A percentile compares a stretch with the other conserved stretches of the same genome.
Conservation (phyloP, 805 yeast species). For the Wickerhamiella vanderwaltii region DNA sequence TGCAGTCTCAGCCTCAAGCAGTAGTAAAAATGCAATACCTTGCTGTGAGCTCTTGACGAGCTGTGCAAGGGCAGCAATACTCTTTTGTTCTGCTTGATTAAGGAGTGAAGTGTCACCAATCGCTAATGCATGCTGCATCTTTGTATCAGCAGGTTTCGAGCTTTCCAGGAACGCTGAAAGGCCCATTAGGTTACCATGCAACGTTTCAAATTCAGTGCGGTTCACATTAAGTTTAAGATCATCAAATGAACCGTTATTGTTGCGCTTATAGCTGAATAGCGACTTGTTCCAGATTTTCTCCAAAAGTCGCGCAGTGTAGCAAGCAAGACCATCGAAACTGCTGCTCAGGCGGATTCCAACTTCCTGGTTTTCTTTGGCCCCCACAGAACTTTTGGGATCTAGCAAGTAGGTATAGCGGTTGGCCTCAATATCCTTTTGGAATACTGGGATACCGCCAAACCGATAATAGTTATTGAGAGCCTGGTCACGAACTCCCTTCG, state of each 20-base stretch:
- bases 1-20: constrained; percentile 56
- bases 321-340: constrained; percentile 76
- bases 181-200: constrained; percentile 26
- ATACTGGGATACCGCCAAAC: constrained; percentile 23
- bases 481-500: constrained; percentile 31
- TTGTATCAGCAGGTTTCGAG: constrained; percentile 27
- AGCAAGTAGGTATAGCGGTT: constrained; percentile 13
- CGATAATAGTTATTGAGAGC: constrained; percentile 21
- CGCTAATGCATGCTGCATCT: constrained; percentile 20
- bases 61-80: constrained; percentile 64
- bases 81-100: constrained; percentile 79
- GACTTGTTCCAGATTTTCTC: constrained; percentile 67
- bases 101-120: constrained; percentile 19
- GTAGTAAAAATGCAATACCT: constrained; percentile 76
- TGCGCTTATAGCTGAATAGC: constrained; percentile 27
- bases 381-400: constrained; percentile 13
- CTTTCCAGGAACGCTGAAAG: constrained; percentile 30
- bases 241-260: constrained; percentile 12
- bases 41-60: constrained; percentile 72
- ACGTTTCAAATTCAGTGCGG: constrained; percentile 19
- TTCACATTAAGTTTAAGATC: constrained; percentile 20
- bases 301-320: constrained; percentile 64
- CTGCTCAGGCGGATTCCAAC: constrained; percentile 67
- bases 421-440: constrained; percentile 18
- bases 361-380: constrained; percentile 17